Percentiles rank a stretch among this genome's conserved stretches.
phyloP scores from a whole-genome alignment of 1,139 yeast genomes.

The Meyerozyma carpophila region DNA sequence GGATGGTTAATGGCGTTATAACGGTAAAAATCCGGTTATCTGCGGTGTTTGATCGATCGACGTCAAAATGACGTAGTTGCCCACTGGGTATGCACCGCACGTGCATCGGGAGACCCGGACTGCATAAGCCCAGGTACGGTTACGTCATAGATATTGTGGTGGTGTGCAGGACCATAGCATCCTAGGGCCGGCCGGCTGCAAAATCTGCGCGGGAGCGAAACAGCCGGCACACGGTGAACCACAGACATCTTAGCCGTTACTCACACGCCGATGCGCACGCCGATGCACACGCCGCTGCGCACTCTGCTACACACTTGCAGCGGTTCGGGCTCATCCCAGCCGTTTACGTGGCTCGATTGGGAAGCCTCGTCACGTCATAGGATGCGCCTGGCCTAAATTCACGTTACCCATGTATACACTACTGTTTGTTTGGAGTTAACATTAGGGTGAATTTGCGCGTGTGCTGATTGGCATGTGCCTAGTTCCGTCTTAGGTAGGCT shows the following conservation, averaged over 20 bases:
- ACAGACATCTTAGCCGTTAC: too few species aligned
- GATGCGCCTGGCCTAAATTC: too few species aligned
- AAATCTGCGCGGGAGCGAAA: neutral
- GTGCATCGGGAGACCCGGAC: neutral
- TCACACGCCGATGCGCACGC: too few species aligned
- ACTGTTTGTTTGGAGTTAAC: neutral
- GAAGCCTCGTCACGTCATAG: too few species aligned
- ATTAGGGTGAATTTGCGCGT: neutral
- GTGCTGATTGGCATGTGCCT: neutral
- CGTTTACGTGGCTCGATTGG: too few species aligned
- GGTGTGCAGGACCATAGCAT: neutral
- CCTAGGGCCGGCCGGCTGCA: neutral
- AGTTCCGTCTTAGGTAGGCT: neutral
- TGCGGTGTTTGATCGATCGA: neutral
- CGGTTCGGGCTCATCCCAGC: too few species aligned
- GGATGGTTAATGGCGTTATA: neutral
- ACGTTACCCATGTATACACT: too few species aligned
- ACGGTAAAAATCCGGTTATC: neutral
- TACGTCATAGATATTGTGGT: neutral
- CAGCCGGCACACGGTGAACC: too few species aligned
- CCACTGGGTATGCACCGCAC: neutral
- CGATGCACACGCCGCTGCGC: too few species aligned
- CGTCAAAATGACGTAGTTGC: constrained; percentile 1
- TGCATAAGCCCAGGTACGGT: neutral
- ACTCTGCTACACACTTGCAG: too few species aligned